phyloP scores from a whole-genome alignment of 139 green algal genomes.

The Picochlorum sp. region DNA sequence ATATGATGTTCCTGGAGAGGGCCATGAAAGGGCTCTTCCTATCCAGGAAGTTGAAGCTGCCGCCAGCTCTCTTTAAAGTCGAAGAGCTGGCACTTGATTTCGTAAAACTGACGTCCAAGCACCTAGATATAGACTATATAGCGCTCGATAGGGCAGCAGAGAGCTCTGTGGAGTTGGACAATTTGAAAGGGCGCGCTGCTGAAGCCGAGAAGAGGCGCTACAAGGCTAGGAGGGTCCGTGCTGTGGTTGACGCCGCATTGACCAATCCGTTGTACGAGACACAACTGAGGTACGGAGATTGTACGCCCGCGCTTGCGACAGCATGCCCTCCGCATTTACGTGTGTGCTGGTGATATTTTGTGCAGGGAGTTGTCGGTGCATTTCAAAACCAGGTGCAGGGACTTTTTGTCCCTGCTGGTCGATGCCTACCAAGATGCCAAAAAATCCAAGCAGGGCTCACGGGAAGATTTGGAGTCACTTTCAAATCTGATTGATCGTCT shows the following conservation, averaged over 20 bases:
- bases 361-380: constrained; percentile 13
- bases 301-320: not conserved
- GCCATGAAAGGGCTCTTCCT: constrained; percentile 54
- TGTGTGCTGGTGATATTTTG: not conserved
- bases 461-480: constrained; percentile 44
- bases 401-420: constrained; percentile 26
- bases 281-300: not conserved
- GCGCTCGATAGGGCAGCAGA: not conserved
- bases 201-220: not conserved
- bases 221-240: not conserved
- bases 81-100: constrained; percentile 34
- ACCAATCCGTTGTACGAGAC: constrained; percentile 8
- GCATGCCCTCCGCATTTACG: not conserved
- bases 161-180: not conserved
- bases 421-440: constrained; percentile 30
- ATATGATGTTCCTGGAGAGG: constrained; percentile 52
- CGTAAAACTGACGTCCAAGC: constrained; percentile 11
- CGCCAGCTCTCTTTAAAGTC: constrained; percentile 26
- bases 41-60: constrained; percentile 34
- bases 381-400: constrained; percentile 7
- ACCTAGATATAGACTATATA: constrained; percentile 11
- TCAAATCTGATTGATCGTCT: constrained; percentile 38
- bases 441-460: constrained; percentile 18
- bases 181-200: not conserved
- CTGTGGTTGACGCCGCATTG: constrained; percentile 7